Evolutionary conservation across 768 basidiomycete species (phyloP).

Genomic region (Sarcodon aspratus): DNA sequence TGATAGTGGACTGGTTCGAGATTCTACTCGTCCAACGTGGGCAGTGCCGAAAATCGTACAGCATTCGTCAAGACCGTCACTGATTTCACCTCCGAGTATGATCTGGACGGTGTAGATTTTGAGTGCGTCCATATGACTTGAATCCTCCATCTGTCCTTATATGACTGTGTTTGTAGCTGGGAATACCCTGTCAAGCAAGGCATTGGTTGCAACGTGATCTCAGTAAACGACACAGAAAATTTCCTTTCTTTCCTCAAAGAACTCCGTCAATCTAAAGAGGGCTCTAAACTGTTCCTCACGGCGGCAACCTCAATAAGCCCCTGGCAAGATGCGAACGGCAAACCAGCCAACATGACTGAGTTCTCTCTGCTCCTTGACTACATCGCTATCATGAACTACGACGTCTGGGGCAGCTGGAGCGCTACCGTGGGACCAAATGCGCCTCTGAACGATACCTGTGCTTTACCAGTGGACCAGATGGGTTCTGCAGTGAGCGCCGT

Average conservation of each 20-base stretch:
- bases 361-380: conserved; percentile 68
- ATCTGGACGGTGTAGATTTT: conserved; percentile 56
- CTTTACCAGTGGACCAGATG: conserved; percentile 37
- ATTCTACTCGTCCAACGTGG: conserved; percentile 48
- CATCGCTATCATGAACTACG: conserved; percentile 67
- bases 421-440: conserved; percentile 68
- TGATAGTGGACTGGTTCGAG: conserved; percentile 42
- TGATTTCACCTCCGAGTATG: conserved; percentile 33
- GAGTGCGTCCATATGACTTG: conserved; percentile 31
- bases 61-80: conserved; percentile 45
- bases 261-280: conserved; percentile 43
- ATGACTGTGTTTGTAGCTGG: conserved; percentile 42
- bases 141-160: not conserved
- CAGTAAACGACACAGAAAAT: conserved; percentile 61
- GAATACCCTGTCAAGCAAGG: conserved; percentile 71
- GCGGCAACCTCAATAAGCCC: conserved; percentile 60
- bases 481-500: conserved; percentile 76
- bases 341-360: conserved; percentile 47
- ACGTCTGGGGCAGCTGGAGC: conserved; percentile 35
- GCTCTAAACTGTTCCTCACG: conserved; percentile 53
- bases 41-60: conserved; percentile 40
- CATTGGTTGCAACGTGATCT: conserved; percentile 57
- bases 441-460: conserved; percentile 73
- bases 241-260: conserved; percentile 67
- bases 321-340: conserved; percentile 47